Base-by-base conservation (phyloP, 768 basidiomycete genomes). In the Agaricus sinodeliciosus region DNA sequence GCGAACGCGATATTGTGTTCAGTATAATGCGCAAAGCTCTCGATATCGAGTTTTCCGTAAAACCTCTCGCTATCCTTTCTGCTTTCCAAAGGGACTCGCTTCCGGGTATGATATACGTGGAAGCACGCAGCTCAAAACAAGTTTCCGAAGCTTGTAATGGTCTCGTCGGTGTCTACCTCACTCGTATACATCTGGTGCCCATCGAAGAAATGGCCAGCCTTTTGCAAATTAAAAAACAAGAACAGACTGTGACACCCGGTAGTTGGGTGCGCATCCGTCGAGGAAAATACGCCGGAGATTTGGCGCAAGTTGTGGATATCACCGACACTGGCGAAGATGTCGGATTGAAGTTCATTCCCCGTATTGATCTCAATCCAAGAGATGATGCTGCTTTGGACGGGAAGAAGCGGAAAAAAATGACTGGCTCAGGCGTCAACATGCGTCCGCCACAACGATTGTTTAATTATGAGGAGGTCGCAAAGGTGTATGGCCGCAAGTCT, bases 121-220 rank as follows among this genome's bases (percentile, higher is more conserved):
- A 99, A 71, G 93, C 95, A 8, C 82, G 87, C 46, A 87, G 87
- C 56, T 78, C 92, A 27, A 84, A 90, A 55, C 84, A 92, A 61
- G 95, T 97, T 51, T 80, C 76, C 57, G 78, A 85, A 52, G 94
- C 95, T 5, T 81, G 90, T 63, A 79, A 83, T 52, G 95, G 95
- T 25, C 85, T 98, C 44, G 89, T 98, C 47, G 96, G 94, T 48
- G 83, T 98, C 49, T 99, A 93, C 67, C 79, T 83, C 26, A 84
- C 80, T 61, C 84, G 88, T 13, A 81, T 92, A 56, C 77, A 78
- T 16, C 79, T 96, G 31, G 94, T 97, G 0, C 94, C 94, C 6
- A 93, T 97, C 54, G 90, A 94, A 62, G 96, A 99, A 73, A 98
- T 98, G 94, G 92, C 96, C 15, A 91, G 90, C 55, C 73, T 98